phyloP scores from a whole-genome alignment of 495 filamentous ascomycete species.

The Terfezia claveryi region DNA sequence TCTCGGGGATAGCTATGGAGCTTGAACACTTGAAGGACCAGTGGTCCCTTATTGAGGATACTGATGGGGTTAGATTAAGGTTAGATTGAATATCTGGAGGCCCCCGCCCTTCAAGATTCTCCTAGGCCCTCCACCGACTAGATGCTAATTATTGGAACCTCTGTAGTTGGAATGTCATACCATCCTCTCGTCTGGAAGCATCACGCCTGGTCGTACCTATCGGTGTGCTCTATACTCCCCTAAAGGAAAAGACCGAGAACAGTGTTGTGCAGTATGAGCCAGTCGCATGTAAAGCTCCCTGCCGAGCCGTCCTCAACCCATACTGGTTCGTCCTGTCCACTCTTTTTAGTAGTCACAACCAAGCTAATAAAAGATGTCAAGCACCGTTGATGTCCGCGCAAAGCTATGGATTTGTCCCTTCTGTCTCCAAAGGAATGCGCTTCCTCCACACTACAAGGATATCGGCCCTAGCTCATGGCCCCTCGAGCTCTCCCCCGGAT shows the following conservation, averaged over 20 bases:
- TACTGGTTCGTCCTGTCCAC: constrained; percentile 47
- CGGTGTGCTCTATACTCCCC: constrained; percentile 83
- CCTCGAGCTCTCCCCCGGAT: constrained; percentile 76
- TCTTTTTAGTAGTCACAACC: background rate
- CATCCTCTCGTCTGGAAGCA: constrained; percentile 97
- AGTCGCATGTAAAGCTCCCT: constrained; percentile 89
- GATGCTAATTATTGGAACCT: background rate
- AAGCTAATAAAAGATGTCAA: constrained; percentile 21
- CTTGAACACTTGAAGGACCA: constrained; percentile 77
- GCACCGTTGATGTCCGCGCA: constrained; percentile 86
- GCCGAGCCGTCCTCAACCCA: constrained; percentile 88
- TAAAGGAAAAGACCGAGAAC: constrained; percentile 84
- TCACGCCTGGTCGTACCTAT: constrained; percentile 93
- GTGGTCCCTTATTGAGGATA: constrained; percentile 93
- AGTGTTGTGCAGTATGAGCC: constrained; percentile 90
- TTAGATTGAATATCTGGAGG: background rate
- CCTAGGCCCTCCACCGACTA: background rate
- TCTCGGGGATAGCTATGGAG: constrained; percentile 29
- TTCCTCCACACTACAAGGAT: constrained; percentile 97
- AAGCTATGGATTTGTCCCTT: constrained; percentile 97
- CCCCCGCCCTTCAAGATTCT: too few relatives aligned
- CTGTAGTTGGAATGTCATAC: constrained; percentile 79
- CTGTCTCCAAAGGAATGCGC: constrained; percentile 81
- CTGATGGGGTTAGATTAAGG: constrained; percentile 87
- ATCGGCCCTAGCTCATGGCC: constrained; percentile 89